phyloP scores from a whole-genome alignment of 495 filamentous ascomycete genomes.

The Platismatia glauca region DNA sequence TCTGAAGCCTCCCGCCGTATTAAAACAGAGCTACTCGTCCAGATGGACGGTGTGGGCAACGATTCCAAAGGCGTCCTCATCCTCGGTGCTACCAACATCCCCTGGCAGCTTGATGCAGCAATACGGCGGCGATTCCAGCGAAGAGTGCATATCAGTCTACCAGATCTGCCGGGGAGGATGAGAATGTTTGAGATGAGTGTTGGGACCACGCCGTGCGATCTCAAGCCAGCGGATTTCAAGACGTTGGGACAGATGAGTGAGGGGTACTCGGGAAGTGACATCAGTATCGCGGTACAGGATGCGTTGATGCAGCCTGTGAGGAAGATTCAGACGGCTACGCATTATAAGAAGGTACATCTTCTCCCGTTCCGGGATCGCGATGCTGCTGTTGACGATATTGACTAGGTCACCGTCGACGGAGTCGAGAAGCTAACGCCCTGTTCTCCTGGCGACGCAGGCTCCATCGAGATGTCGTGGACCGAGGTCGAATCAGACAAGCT shows the following conservation, averaged over 20 bases:
- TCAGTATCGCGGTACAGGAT: slow-evolving; percentile 92
- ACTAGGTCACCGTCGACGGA: slow-evolving; percentile 63
- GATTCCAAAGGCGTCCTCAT: slow-evolving; percentile 91
- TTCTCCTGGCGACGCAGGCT: slow-evolving; percentile 78
- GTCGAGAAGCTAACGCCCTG: slow-evolving; percentile 78
- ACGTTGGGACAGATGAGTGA: slow-evolving; percentile 73
- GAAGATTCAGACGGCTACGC: slow-evolving; percentile 95
- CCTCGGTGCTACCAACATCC: slow-evolving; percentile 95
- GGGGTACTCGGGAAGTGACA: slow-evolving; percentile 93
- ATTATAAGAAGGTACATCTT: slow-evolving; percentile 76
- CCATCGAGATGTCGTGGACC: slow-evolving; percentile 90
- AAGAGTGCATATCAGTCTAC: slow-evolving; percentile 87
- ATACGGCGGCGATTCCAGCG: slow-evolving; percentile 95
- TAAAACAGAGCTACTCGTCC: slow-evolving; percentile 96
- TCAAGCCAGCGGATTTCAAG: slow-evolving; percentile 68
- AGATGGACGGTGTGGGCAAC: slow-evolving; percentile 98
- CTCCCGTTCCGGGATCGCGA: neutral
- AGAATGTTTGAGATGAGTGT: slow-evolving; percentile 96
- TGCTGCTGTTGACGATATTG: neutral
- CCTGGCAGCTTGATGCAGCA: slow-evolving; percentile 97
- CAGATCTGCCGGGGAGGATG: slow-evolving; percentile 78
- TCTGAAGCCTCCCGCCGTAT: slow-evolving; percentile 94
- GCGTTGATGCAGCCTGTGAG: slow-evolving; percentile 96
- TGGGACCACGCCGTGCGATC: slow-evolving; percentile 79
- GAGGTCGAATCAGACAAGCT: slow-evolving; percentile 72